Evolutionary conservation across 2,329 filamentous ascomycete species (phyloP).

Genomic region (Myriosclerotinia scirpicola): DNA sequence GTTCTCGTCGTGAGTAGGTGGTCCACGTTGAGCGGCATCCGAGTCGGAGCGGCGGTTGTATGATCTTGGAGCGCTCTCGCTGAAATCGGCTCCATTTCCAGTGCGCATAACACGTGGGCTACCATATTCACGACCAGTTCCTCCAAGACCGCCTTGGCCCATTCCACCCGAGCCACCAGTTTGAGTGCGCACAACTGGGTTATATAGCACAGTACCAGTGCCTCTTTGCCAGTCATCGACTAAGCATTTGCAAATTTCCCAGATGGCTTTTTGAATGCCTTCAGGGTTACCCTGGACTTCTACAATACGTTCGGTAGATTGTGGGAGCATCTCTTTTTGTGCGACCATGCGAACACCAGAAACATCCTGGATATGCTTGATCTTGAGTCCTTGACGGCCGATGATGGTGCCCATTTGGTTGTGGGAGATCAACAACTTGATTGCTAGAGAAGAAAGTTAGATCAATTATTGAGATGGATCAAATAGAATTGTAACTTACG

Average conservation of each 20-base stretch:
- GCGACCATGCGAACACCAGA: constrained; percentile 98
- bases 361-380: constrained; percentile 98
- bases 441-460: constrained; percentile 56
- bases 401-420: constrained; percentile 99
- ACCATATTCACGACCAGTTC: constrained; percentile 54
- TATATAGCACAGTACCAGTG: constrained; percentile 95
- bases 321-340: constrained; percentile 98
- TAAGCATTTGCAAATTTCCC: constrained; percentile 98
- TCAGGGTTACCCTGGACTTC: constrained; percentile 94
- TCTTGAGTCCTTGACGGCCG: constrained; percentile 92
- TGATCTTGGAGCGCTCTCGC: constrained; percentile 68
- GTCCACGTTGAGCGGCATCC: constrained; percentile 75
- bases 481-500: constrained; percentile 60
- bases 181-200: constrained; percentile 88
- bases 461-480: not conserved
- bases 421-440: constrained; percentile 97
- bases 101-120: constrained; percentile 83
- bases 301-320: constrained; percentile 96
- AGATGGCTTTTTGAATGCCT: constrained; percentile 91
- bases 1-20: constrained; percentile 89
- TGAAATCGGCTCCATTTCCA: constrained; percentile 97
- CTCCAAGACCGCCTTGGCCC: constrained; percentile 50
- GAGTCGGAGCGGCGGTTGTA: constrained; percentile 81
- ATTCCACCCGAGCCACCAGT: constrained; percentile 47
- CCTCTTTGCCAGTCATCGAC: constrained; percentile 98